Percentiles rank a stretch among this genome's conserved stretches.
Evolutionary conservation across 768 basidiomycete species (phyloP).

Genomic region (Amanita rimosa): DNA sequence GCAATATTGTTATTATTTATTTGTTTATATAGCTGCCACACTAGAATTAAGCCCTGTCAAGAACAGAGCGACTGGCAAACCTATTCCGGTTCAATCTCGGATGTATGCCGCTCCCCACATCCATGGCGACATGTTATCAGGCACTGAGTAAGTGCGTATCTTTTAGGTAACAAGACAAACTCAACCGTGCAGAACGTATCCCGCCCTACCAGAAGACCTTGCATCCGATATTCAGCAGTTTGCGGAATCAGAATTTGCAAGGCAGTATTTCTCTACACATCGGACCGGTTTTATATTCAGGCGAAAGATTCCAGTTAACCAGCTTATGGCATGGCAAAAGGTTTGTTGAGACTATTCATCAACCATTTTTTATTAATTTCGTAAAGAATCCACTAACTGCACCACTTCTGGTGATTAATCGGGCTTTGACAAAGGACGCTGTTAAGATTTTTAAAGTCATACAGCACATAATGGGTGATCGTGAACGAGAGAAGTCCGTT

Average conservation of each 20-base stretch:
- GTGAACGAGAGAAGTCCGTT: conserved; percentile 58
- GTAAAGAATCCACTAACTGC: conserved; percentile 49
- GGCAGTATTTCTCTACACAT: conserved; percentile 83
- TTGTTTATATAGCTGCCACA: conserved; percentile 41
- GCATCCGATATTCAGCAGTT: conserved; percentile 83
- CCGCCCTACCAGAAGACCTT: conserved; percentile 69
- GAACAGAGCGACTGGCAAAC: conserved; percentile 46
- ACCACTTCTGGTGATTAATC: conserved; percentile 65
- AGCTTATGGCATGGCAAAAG: conserved; percentile 92
- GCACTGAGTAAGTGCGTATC: conserved; percentile 46
- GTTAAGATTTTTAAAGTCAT: conserved; percentile 82
- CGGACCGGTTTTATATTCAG: conserved; percentile 83
- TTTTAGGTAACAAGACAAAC: conserved; percentile 2
- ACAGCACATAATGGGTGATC: conserved; percentile 90
- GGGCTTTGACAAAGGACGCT: conserved; percentile 61
- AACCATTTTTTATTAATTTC: conserved; percentile 1
- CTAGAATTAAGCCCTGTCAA: conserved; percentile 68
- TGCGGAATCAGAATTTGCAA: conserved; percentile 76
- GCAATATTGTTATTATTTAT: conserved; percentile 2
- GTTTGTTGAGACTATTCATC: conserved; percentile 17
- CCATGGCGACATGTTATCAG: conserved; percentile 29
- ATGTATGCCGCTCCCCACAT: conserved; percentile 12
- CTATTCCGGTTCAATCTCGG: conserved; percentile 44
- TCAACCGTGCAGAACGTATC: conserved; percentile 45
- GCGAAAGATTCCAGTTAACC: conserved; percentile 68